Evolutionary conservation across 2,329 filamentous ascomycete species (phyloP).

Genomic region (Arthrinium puccinioides): DNA sequence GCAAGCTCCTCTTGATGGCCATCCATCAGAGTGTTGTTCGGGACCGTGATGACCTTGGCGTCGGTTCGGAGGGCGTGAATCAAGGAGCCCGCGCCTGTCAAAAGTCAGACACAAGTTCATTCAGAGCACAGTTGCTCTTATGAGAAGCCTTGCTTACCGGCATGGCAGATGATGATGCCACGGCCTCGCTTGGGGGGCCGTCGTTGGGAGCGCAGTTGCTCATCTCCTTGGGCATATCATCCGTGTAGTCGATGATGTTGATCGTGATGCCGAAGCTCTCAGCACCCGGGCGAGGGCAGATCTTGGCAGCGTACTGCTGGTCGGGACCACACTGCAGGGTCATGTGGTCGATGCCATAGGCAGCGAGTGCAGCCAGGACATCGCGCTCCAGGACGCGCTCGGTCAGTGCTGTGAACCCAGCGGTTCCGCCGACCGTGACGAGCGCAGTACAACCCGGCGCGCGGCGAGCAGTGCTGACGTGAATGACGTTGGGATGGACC

Average conservation of each 20-base stretch:
- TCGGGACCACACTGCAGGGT: constrained; percentile 75
- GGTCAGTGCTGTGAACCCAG: constrained; percentile 69
- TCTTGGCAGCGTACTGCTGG: constrained; percentile 44
- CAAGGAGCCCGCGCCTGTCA: constrained; percentile 86
- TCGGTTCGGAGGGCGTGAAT: constrained; percentile 71
- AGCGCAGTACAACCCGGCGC: constrained; percentile 50
- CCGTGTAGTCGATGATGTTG: constrained; percentile 59
- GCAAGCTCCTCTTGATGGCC: constrained; percentile 92
- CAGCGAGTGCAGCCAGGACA: constrained; percentile 56
- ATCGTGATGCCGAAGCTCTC: constrained; percentile 38
- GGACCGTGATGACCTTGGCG: constrained; percentile 78
- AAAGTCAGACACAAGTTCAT: background rate
- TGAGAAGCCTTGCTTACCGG: constrained; percentile 69
- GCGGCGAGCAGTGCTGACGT: background rate
- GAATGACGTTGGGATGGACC: too few species aligned
- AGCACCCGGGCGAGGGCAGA: constrained; percentile 5
- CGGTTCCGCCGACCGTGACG: constrained; percentile 88
- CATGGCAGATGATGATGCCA: constrained; percentile 82
- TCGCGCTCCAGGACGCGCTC: constrained; percentile 51
- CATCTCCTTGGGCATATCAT: constrained; percentile 56
- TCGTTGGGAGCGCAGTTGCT: constrained; percentile 39
- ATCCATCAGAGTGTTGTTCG: constrained; percentile 73
- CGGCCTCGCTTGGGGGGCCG: constrained; percentile 26
- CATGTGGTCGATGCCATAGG: constrained; percentile 61
- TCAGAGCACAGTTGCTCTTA: background rate